phyloP scores from a whole-genome alignment of 2,329 filamentous ascomycete genomes.

The Tolypocladium endophyticum region DNA sequence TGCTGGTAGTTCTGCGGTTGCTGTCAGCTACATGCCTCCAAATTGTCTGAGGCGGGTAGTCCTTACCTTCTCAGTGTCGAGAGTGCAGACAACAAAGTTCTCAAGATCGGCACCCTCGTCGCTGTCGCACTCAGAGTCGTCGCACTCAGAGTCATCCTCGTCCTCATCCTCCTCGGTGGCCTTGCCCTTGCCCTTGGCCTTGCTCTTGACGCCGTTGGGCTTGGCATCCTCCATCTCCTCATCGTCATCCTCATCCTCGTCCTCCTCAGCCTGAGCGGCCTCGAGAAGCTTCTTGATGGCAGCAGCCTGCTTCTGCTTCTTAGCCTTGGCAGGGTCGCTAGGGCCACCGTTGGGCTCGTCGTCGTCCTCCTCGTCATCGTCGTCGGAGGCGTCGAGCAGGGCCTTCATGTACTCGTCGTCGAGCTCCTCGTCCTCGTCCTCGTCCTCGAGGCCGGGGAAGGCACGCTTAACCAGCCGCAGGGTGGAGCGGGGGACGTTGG shows the following conservation, averaged over 20 bases:
- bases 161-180: slow-evolving; percentile 51
- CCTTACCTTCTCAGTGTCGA: slow-evolving; percentile 82
- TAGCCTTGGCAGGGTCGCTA: slow-evolving; percentile 81
- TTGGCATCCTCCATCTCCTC: slow-evolving; percentile 68
- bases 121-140: slow-evolving; percentile 55
- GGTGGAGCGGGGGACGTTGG: slow-evolving; percentile 64
- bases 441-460: slow-evolving; percentile 38
- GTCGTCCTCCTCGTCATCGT: slow-evolving; percentile 41
- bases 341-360: slow-evolving; percentile 78
- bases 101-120: slow-evolving; percentile 61
- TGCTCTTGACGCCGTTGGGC: slow-evolving; percentile 45
- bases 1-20: slow-evolving; percentile 77
- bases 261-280: slow-evolving; percentile 44
- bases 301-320: slow-evolving; percentile 73
- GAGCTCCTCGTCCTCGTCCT: slow-evolving; percentile 51
- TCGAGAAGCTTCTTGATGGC: slow-evolving; percentile 69
- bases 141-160: slow-evolving; percentile 49
- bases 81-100: slow-evolving; percentile 89
- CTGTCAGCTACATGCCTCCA: slow-evolving; percentile 13
- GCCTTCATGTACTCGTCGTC: slow-evolving; percentile 55
- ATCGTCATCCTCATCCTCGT: slow-evolving; percentile 40
- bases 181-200: slow-evolving; percentile 60
- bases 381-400: slow-evolving; percentile 39
- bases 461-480: slow-evolving; percentile 80
- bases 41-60: not conserved